Conservation (phyloP, 1,284 basidiomycete genomes). For the Vanrija pseudolonga region DNA sequence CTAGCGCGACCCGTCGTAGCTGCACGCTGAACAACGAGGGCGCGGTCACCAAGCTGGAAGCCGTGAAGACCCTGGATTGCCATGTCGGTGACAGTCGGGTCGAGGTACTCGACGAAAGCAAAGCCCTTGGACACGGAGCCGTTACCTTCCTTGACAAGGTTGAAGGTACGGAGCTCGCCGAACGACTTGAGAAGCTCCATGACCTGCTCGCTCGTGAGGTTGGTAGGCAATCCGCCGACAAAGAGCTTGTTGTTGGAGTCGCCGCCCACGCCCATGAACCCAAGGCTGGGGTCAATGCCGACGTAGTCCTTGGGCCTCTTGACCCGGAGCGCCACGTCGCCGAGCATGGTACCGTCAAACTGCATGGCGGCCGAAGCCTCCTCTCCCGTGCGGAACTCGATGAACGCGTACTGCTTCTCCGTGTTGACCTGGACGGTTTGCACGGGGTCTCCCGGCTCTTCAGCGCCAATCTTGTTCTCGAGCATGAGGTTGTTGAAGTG, state of each 20-base stretch:
- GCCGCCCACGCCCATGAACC: constrained; percentile 91
- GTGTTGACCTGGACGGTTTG: constrained; percentile 91
- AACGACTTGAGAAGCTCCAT: constrained; percentile 96
- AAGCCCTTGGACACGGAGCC: constrained; percentile 94
- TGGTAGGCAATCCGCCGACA: constrained; percentile 90
- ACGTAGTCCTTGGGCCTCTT: constrained; percentile 96
- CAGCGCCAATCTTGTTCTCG: constrained; percentile 77
- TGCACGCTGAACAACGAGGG: constrained; percentile 91
- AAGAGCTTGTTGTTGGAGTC: constrained; percentile 98
- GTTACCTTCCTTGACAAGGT: constrained; percentile 80
- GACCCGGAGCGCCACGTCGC: constrained; percentile 87
- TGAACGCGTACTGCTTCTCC: constrained; percentile 96
- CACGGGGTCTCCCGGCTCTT: constrained; percentile 81
- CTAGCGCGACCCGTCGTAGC: constrained; percentile 43
- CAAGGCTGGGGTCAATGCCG: constrained; percentile 57
- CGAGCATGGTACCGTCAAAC: constrained; percentile 93
- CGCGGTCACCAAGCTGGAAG: constrained; percentile 97
- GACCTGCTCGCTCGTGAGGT: constrained; percentile 95
- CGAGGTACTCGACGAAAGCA: constrained; percentile 98
- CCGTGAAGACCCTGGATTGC: constrained; percentile 95
- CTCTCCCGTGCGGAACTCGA: constrained; percentile 96
- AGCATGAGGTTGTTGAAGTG: constrained; percentile 97
- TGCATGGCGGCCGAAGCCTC: constrained; percentile 95
- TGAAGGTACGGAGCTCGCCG: constrained; percentile 95
- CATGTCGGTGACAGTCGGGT: constrained; percentile 81